A percentile compares a stretch with the other conserved stretches of the same genome.
These are phyloP conservation scores for Penicillium crystallinum DNA, from an alignment of 495 filamentous ascomycete genomes.

Conservation along the genomic window DNA sequence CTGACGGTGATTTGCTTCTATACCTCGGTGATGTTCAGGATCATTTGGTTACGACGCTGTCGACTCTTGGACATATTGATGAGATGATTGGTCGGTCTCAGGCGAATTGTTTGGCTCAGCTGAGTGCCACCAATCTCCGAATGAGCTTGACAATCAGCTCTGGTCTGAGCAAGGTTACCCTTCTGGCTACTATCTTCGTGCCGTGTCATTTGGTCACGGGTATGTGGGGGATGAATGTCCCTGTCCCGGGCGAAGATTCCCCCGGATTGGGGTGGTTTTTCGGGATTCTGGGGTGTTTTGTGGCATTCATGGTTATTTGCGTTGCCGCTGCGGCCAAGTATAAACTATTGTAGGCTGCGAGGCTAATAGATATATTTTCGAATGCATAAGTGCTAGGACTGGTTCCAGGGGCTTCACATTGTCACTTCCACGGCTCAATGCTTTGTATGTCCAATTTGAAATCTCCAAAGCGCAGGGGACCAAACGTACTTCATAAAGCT, in stretches of 20 bases:
- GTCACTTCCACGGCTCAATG: too few relatives aligned
- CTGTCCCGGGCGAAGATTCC: constrained; percentile 60
- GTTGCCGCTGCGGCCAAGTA: constrained; percentile 33
- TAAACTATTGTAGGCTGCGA: constrained; percentile 21
- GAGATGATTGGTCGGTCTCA: constrained; percentile 87
- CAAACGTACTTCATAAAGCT: too few relatives aligned
- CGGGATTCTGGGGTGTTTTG: constrained; percentile 63
- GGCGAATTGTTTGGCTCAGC: constrained; percentile 87
- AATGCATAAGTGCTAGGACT: not conserved
- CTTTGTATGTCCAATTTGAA: too few relatives aligned
- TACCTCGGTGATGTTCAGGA: constrained; percentile 95
- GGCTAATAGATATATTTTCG: not conserved
- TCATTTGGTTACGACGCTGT: constrained; percentile 95
- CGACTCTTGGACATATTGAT: constrained; percentile 82
- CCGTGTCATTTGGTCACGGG: constrained; percentile 88
- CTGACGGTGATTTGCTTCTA: constrained; percentile 81
- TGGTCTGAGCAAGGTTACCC: constrained; percentile 81
- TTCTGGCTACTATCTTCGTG: constrained; percentile 88
- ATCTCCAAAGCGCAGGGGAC: too few relatives aligned
- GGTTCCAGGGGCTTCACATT: too few relatives aligned
- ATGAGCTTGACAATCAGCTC: constrained; percentile 69
- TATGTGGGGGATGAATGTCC: constrained; percentile 94
- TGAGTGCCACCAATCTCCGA: constrained; percentile 76
- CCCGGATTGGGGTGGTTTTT: constrained; percentile 65
- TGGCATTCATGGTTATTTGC: constrained; percentile 49